A percentile compares a stretch with the other conserved stretches of the same genome.
Evolutionary conservation across 345 rosid species (phyloP).

Genomic region (Eucalyptus globulus): DNA sequence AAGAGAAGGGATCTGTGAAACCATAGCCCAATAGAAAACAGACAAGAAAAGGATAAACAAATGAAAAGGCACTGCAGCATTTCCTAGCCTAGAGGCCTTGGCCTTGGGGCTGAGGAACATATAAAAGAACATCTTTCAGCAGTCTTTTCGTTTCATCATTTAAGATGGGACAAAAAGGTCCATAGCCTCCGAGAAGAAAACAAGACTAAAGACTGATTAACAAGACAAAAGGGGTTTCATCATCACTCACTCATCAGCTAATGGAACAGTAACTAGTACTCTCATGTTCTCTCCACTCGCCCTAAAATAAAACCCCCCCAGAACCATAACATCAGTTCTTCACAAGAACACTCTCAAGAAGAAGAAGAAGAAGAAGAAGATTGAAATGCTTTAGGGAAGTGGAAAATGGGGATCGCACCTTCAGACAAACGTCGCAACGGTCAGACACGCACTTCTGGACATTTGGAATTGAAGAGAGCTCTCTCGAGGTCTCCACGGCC

Average conservation of each 20-base stretch:
- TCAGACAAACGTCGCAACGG: slow-evolving; percentile 31
- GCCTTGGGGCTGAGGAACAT: background rate
- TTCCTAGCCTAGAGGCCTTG: background rate
- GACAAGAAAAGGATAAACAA: background rate
- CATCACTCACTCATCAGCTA: background rate
- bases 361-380: background rate
- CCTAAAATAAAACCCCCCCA: background rate
- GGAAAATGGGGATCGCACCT: slow-evolving; percentile 22
- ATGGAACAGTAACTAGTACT: background rate
- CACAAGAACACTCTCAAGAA: background rate
- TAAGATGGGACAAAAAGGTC: background rate
- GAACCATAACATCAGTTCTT: background rate
- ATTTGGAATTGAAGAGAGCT: slow-evolving; percentile 95
- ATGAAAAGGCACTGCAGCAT: background rate
- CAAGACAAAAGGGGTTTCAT: background rate
- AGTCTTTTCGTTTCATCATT: background rate
- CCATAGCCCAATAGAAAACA: background rate
- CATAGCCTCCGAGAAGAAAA: background rate
- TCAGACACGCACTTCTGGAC: slow-evolving; percentile 1
- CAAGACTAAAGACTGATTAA: background rate
- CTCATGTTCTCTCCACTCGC: background rate
- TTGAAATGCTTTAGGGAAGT: background rate
- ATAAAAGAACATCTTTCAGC: background rate
- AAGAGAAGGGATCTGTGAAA: background rate
- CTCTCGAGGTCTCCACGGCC: slow-evolving; percentile 30